Evolutionary conservation across 352 stramenopile species (phyloP).

Genomic region (Pythium dissotocum): DNA sequence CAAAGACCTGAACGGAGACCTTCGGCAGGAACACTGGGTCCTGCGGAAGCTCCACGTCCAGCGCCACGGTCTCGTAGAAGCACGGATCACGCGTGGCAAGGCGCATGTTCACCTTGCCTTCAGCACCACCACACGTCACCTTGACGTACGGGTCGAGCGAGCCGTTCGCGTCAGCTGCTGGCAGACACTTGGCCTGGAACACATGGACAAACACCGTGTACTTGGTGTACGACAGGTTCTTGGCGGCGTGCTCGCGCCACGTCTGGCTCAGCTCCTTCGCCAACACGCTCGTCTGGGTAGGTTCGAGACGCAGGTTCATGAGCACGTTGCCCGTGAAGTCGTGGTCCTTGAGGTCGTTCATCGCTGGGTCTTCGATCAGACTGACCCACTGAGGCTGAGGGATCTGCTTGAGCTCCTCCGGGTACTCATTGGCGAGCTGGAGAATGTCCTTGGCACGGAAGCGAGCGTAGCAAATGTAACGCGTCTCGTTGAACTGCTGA

Average conservation of each 20-base stretch:
- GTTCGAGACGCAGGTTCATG: slow-evolving; percentile 69
- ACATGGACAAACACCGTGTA: slow-evolving; percentile 85
- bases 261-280: slow-evolving; percentile 42
- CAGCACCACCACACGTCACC: slow-evolving; percentile 74
- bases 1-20: slow-evolving; percentile 73
- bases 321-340: slow-evolving; percentile 85
- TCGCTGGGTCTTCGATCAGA: slow-evolving; percentile 72
- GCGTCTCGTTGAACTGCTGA: slow-evolving; percentile 53
- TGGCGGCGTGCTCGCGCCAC: slow-evolving; percentile 58
- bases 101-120: slow-evolving; percentile 58
- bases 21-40: slow-evolving; percentile 64
- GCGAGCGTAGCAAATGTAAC: slow-evolving; percentile 80
- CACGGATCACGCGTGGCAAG: slow-evolving; percentile 74
- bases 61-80: slow-evolving; percentile 82
- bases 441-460: slow-evolving; percentile 77
- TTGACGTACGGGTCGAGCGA: slow-evolving; percentile 84
- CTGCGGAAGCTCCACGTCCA: slow-evolving; percentile 79
- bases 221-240: slow-evolving; percentile 65
- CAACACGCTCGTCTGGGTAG: slow-evolving; percentile 34
- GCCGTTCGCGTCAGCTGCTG: slow-evolving; percentile 73
- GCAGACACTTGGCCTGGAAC: slow-evolving; percentile 75
- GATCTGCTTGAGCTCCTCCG: slow-evolving; percentile 36
- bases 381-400: slow-evolving; percentile 65
- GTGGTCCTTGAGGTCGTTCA: slow-evolving; percentile 79
- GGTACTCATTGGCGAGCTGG: slow-evolving; percentile 29